A percentile compares a stretch with the other conserved stretches of the same genome.
These are phyloP conservation scores for Ricinus communis DNA, from an alignment of 345 rosid species.

Conservation along the genomic window DNA sequence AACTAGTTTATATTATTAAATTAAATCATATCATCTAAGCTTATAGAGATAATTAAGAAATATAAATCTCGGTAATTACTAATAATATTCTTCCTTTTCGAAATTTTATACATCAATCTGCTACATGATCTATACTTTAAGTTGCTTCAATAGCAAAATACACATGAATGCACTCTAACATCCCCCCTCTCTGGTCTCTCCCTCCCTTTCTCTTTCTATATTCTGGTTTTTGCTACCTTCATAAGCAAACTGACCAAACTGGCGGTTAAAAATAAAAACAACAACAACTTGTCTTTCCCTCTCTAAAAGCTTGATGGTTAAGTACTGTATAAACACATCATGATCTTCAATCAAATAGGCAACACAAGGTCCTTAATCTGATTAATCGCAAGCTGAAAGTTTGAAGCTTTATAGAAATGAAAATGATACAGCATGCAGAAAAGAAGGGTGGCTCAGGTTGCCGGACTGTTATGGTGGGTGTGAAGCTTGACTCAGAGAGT, in stretches of 20 bases:
- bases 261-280: slow-evolving; percentile 42
- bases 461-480: slow-evolving; percentile 33
- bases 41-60: too few relatives aligned
- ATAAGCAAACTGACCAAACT: slow-evolving; percentile 53
- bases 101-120: too few relatives aligned
- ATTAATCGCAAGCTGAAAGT: neutral
- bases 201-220: slow-evolving; percentile 34
- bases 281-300: slow-evolving; percentile 13
- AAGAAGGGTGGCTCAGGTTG: slow-evolving; percentile 33
- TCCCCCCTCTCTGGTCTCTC: slow-evolving; percentile 7
- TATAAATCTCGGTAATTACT: too few relatives aligned
- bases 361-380: slow-evolving; percentile 1
- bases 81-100: too few relatives aligned
- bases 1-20: too few relatives aligned
- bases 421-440: slow-evolving; percentile 40
- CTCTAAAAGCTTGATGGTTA: neutral
- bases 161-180: slow-evolving; percentile 6
- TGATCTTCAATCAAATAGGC: slow-evolving; percentile 27
- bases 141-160: neutral
- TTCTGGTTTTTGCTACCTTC: slow-evolving; percentile 47
- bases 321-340: slow-evolving; percentile 26
- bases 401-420: slow-evolving; percentile 13
- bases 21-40: too few relatives aligned
- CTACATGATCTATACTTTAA: too few relatives aligned
- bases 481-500: slow-evolving; percentile 29